Evolutionary conservation across 495 filamentous ascomycete species (phyloP), one percentile per base, ranked within the genome.

Genomic region (Cetradonia linearis): DNA sequence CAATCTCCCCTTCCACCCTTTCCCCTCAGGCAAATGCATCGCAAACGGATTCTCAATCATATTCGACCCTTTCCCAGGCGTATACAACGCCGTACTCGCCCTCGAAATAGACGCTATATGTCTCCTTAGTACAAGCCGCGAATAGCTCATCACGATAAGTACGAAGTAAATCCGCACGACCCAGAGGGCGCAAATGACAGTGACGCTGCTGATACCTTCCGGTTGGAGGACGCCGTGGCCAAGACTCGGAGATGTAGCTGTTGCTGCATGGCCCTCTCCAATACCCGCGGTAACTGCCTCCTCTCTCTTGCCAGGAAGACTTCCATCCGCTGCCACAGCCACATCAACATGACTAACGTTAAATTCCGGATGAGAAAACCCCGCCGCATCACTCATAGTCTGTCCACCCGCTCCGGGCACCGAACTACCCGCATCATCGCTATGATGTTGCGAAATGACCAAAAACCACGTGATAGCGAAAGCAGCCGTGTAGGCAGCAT

Each of bases 391-490:
- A 23, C 77, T 77, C 55, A 89, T 86, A 2, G 79, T 85, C 25
- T 71, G 70, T 50, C 71, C 69, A 3, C 76, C 77, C 7, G 73
- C 70, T 4, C 75, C 73, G 2, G 72, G 69, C 38, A 62, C 55
- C 16, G 68, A 65, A 31, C 63, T 61, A 46, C 72, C 64, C 23
- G 70, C 68, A 37, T 70, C 69, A 65, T 73, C 73, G 49, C 76
- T 74, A 60, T 77, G 74, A 64, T 81, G 73, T 52, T 81, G 76
- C 27, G 83, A 81, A 47, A 86, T 73, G 14, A 86, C 80, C 11
- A 89, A 70, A 73, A 92, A 95, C 91, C 91, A 96, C 14, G 81
- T 83, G 40, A 90, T 71, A 34, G 83, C 88, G 68, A 95, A 96
- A 7, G 83, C 81, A 25, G 82, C 74, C 9, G 89, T 94, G 71